Evolutionary conservation across 2,329 filamentous ascomycete genomes (phyloP).

Genomic region (Ophiostoma perfectum): DNA sequence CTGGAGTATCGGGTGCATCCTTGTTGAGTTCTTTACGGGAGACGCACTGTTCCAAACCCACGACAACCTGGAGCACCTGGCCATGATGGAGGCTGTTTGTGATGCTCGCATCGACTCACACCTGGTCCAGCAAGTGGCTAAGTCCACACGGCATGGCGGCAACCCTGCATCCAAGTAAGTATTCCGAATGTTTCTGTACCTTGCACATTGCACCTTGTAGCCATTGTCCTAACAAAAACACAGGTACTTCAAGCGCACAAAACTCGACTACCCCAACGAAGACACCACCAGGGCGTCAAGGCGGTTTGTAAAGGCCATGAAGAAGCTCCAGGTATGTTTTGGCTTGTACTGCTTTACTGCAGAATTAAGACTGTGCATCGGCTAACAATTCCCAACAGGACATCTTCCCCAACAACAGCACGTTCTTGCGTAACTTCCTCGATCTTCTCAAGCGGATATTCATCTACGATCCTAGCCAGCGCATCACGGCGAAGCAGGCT

Average conservation of each 20-base stretch:
- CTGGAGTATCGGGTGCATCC: slow-evolving; percentile 68
- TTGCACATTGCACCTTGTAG: neutral
- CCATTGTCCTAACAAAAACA: neutral
- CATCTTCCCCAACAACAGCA: slow-evolving; percentile 56
- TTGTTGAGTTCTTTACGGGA: slow-evolving; percentile 67
- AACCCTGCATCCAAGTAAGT: slow-evolving; percentile 60
- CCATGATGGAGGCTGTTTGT: slow-evolving; percentile 70
- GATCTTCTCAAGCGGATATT: slow-evolving; percentile 63
- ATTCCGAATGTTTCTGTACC: too few species aligned
- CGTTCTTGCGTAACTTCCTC: slow-evolving; percentile 57
- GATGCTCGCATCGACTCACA: slow-evolving; percentile 53
- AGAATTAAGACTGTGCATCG: too few species aligned
- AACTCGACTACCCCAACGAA: slow-evolving; percentile 58
- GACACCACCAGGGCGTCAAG: slow-evolving; percentile 61
- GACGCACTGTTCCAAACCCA: slow-evolving; percentile 68
- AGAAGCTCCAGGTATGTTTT: slow-evolving; percentile 50
- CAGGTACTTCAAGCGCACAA: slow-evolving; percentile 62
- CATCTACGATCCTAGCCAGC: slow-evolving; percentile 59
- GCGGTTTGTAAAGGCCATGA: slow-evolving; percentile 68
- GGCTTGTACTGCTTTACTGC: neutral
- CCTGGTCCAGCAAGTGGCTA: slow-evolving; percentile 53
- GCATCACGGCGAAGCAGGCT: slow-evolving; percentile 62
- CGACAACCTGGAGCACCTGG: slow-evolving; percentile 65
- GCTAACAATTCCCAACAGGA: slow-evolving; percentile 44
- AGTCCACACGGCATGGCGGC: slow-evolving; percentile 47